phyloP scores from a whole-genome alignment of 805 yeast genomes.

The Metschnikowia anglica region DNA sequence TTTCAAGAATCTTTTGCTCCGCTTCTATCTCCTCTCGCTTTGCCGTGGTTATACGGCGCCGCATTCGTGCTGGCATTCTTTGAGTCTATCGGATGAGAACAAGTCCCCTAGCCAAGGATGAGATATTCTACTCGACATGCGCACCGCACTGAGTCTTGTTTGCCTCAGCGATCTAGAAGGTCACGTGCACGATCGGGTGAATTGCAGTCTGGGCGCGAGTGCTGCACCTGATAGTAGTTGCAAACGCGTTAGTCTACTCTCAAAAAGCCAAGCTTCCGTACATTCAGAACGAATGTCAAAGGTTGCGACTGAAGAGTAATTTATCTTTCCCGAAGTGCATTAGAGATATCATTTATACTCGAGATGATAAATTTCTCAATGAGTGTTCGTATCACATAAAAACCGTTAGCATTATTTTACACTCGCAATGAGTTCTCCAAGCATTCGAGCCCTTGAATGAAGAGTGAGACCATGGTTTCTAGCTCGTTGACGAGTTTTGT shows the following conservation, averaged over 20 bases:
- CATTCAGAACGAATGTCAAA: too few species aligned
- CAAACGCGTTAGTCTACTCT: background rate
- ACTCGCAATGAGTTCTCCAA: conserved; percentile 26
- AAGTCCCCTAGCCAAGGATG: background rate
- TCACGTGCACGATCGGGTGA: background rate
- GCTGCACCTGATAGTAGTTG: background rate
- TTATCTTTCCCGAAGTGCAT: too few species aligned
- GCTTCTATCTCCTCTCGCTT: conserved; percentile 42
- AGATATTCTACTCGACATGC: background rate
- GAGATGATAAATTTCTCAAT: too few species aligned
- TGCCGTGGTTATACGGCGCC: conserved; percentile 45
- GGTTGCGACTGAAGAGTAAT: too few species aligned
- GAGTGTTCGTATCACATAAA: too few species aligned
- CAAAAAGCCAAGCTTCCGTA: too few species aligned
- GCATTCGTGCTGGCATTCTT: conserved; percentile 42
- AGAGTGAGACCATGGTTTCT: conserved; percentile 38
- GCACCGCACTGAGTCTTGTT: too few species aligned
- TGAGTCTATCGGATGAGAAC: background rate
- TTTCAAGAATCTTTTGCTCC: conserved; percentile 38
- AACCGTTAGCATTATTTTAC: too few species aligned
- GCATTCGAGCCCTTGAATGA: conserved; percentile 42
- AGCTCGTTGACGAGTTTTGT: conserved; percentile 36
- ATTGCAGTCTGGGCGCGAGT: background rate
- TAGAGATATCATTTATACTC: too few species aligned
- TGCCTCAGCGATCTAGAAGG: background rate